Conservation (phyloP, 345 rosid species). For the Limnanthes douglasii region DNA sequence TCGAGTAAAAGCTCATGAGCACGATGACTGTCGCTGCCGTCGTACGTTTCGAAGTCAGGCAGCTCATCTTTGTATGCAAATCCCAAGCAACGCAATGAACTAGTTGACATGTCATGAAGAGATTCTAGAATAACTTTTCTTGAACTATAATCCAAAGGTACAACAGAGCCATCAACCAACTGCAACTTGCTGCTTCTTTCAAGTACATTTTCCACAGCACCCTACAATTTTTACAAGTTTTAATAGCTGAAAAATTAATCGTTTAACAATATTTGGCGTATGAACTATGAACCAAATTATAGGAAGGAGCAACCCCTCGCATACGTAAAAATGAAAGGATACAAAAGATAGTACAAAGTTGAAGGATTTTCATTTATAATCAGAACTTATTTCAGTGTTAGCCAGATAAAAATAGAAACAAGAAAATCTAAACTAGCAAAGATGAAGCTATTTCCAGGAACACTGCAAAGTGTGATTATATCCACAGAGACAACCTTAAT, state of each 20-base stretch:
- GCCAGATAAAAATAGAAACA: too few relatives aligned
- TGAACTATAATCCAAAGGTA: constrained; percentile 42
- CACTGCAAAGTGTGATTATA: not conserved
- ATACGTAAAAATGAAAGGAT: not conserved
- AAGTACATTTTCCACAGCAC: constrained; percentile 83
- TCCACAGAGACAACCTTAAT: not conserved
- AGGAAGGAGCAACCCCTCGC: too few relatives aligned
- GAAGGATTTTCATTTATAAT: too few relatives aligned
- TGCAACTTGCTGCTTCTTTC: constrained; percentile 76
- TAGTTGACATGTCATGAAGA: constrained; percentile 60
- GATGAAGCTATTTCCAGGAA: too few relatives aligned
- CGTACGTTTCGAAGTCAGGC: constrained; percentile 43
- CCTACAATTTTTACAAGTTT: constrained; percentile 32
- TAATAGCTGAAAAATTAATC: not conserved
- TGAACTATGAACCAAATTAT: constrained; percentile 5
- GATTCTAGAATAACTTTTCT: constrained; percentile 38
- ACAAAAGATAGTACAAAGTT: too few relatives aligned
- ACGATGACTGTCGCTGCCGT: constrained; percentile 86
- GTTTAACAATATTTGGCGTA: not conserved
- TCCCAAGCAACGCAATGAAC: constrained; percentile 79
- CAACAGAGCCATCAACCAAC: constrained; percentile 58
- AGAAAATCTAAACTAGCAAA: too few relatives aligned
- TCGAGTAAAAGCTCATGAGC: constrained; percentile 74
- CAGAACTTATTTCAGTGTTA: too few relatives aligned
- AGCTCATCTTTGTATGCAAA: constrained; percentile 60